phyloP scores from a whole-genome alignment of 2,329 filamentous ascomycete species.

The Aureobasidium musti region DNA sequence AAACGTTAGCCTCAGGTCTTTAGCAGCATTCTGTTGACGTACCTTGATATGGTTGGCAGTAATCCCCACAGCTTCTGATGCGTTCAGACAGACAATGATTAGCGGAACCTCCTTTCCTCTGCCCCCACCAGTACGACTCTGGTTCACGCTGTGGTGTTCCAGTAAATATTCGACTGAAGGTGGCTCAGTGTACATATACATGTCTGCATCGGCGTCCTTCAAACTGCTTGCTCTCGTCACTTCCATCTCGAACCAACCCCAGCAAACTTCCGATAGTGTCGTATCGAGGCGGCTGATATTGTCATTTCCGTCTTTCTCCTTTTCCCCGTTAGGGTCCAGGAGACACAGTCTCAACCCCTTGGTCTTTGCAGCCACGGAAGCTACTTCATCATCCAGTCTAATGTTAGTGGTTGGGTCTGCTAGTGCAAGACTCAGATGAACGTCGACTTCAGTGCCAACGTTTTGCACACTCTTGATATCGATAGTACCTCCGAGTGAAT shows the following conservation, averaged over 20 bases:
- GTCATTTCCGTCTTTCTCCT: constrained; percentile 15
- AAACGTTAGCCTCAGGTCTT: neutral
- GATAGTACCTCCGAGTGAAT: constrained; percentile 61
- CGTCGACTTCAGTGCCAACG: constrained; percentile 51
- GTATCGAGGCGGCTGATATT: constrained; percentile 27
- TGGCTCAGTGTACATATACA: constrained; percentile 30
- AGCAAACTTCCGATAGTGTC: constrained; percentile 24
- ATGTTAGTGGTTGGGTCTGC: neutral
- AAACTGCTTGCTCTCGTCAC: constrained; percentile 20
- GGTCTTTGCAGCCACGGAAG: constrained; percentile 11
- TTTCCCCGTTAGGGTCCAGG: constrained; percentile 26
- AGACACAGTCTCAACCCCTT: constrained; percentile 25
- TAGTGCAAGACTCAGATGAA: constrained; percentile 10
- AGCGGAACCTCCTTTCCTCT: constrained; percentile 35
- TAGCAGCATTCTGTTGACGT: neutral
- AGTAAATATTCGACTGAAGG: constrained; percentile 28
- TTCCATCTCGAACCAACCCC: constrained; percentile 31
- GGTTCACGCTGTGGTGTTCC: constrained; percentile 23
- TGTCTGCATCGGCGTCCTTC: constrained; percentile 23
- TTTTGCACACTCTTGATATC: constrained; percentile 55
- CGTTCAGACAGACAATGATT: constrained; percentile 44
- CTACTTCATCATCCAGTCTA: constrained; percentile 1
- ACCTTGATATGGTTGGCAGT: constrained; percentile 29
- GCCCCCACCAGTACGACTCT: neutral
- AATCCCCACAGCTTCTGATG: constrained; percentile 38